Base-by-base conservation (phyloP, 2,329 filamentous ascomycete species). In the Verticillium nubilum region DNA sequence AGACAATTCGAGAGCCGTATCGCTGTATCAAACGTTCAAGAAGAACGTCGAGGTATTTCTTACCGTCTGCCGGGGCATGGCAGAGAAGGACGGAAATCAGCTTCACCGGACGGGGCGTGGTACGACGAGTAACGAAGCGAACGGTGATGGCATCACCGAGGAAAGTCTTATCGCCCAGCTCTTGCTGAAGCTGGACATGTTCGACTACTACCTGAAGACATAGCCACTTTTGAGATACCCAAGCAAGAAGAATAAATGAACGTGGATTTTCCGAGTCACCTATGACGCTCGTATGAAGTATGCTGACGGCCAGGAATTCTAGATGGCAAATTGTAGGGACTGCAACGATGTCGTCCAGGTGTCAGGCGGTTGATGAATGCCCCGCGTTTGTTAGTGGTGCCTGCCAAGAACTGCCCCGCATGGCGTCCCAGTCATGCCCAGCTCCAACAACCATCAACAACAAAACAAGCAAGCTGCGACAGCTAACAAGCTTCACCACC, bases 1-100 rank as follows among this genome's bases (percentile, higher is more conserved):
- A 25, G 64, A 64, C 37, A 62, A 61, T 52, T 64, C 65, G 52
- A 67, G 73, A 31, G 64, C 72, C 0, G 64, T 67, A 52, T 72
- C 79, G 19, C 69, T 94, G 15, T 91, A 94, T 69, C 70, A 73
- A 3, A 76, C 76, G 31, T 91, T 96, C 67, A 82, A 80, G 68
- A 90, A 87, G 70, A 91, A 92, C 67, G 81, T 91, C 0, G 81
- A 85, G 27, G 83, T 90, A 0, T 95, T 96, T 66, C 80, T 95
- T 60, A 87, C 79, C 54, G 90, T 90, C 1, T 95, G 85, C 70
- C 83, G 80, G 61, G 87, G 81, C 1, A 78, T 89, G 68, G 86
- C 80, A 50, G 90, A 87, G 69, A 91, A 84, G 80, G 78, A 75
- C 71, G 77, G 63, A 67, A 71, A 60, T 60, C 76, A 68, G 64